Conservation (phyloP, 257 asterid species). For the Primulina eburnea region DNA sequence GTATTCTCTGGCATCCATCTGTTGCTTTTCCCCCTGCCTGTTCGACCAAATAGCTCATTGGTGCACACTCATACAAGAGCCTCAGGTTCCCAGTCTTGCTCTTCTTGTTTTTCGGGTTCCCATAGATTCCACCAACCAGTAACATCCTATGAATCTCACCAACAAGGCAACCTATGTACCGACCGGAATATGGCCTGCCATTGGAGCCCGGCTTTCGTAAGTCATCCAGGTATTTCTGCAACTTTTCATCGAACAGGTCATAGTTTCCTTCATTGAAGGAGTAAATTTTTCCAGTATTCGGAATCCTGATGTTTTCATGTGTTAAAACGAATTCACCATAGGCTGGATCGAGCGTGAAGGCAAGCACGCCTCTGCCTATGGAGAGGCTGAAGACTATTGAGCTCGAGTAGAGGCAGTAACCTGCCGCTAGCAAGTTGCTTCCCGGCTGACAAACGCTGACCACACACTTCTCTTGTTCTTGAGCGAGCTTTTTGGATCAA, state of each 20-base stretch:
- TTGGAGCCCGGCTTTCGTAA: constrained; percentile 65
- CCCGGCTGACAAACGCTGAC: constrained; percentile 86
- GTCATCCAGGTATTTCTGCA: constrained; percentile 65
- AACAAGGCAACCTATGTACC: constrained; percentile 72
- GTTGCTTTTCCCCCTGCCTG: constrained; percentile 85
- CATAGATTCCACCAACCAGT: constrained; percentile 75
- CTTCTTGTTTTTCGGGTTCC: constrained; percentile 67
- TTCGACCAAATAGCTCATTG: constrained; percentile 73
- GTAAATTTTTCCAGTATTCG: constrained; percentile 55
- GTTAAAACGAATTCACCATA: constrained; percentile 75
- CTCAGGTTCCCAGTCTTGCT: constrained; percentile 67
- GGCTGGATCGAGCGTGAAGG: constrained; percentile 63
- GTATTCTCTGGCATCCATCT: constrained; percentile 61
- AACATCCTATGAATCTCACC: constrained; percentile 77
- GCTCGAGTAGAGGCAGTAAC: constrained; percentile 82
- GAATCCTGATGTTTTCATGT: constrained; percentile 66
- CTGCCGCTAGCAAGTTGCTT: constrained; percentile 78
- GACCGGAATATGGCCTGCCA: constrained; percentile 74
- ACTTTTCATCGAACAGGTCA: constrained; percentile 64
- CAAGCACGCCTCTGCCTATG: constrained; percentile 63
- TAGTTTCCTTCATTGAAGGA: constrained; percentile 90
- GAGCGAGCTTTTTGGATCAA: constrained; percentile 48
- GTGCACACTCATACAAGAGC: constrained; percentile 85
- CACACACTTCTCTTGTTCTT: constrained; percentile 55
- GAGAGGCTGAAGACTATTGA: constrained; percentile 68